Evolutionary conservation across 306 rosid species (phyloP), one percentile per base, ranked within the genome.

Genomic region (Hippophae rhamnoides): DNA sequence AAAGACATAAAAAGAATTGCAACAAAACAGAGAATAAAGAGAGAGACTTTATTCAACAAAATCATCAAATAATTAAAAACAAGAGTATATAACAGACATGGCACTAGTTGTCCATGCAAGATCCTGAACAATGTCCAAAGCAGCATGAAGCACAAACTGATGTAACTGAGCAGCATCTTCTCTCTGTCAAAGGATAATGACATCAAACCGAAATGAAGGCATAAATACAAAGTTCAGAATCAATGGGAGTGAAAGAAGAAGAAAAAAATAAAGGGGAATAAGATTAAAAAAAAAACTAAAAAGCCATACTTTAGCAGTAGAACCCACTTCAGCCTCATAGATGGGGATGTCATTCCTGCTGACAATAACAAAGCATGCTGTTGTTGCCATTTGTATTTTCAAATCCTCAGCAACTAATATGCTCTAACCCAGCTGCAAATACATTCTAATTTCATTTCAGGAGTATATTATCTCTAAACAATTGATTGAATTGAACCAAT

Each of bases 41-140:
- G 4, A 18, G 54, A 47, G 23, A 60, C 7, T 13, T 56, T 14
- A 44, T 10, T 58, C 14, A 45, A 52, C 10, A 26, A 61, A 58
- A 10, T 9, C 47, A 54, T 5, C 52, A 18, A 40, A 47, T 47
- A 27, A 6, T 7, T n/a, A 60, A 18, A 10, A 41, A 46, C 13
- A 41, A 69, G 46, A 38, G 61, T 13, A 45, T 8, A 49, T 10
- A 62, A 81, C 83, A 79, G 62, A 92, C 98, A 92, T 92, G 54
- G 98, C 95, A 63, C 96, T 92, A 27, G 98, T 92, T 62, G 98
- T 87, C 98, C 98, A 87, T 12, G 98, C 98, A 71, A 87, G 84
- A 81, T 92, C 98, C 79, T 92, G 98, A 58, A 92, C 98, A 58
- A 92, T 82, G 74, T 92, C 98, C 1, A 92, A 85, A 74, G 98